Conservation (phyloP, 805 yeast species). For the Metahyphopichia silvanorum region DNA sequence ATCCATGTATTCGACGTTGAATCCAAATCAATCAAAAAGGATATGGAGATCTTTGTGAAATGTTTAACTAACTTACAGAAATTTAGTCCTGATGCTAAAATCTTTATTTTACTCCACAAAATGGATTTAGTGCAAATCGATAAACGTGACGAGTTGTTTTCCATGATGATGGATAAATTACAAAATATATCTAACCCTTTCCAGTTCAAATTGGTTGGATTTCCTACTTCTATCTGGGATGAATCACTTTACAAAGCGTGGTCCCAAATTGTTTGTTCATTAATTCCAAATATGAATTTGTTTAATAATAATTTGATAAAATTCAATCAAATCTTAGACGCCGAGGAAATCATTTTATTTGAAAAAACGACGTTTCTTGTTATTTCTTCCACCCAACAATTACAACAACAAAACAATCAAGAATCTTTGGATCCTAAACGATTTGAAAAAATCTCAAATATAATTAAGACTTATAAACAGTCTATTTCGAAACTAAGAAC, state of each 20-base stretch:
- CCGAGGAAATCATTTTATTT: conserved; percentile 86
- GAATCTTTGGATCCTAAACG: conserved; percentile 75
- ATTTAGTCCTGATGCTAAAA: conserved; percentile 86
- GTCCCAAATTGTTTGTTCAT: conserved; percentile 92
- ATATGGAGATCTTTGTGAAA: conserved; percentile 85
- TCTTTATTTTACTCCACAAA: conserved; percentile 88
- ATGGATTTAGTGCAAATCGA: conserved; percentile 93
- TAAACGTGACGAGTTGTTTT: conserved; percentile 78
- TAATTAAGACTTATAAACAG: conserved; percentile 91
- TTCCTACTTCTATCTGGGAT: conserved; percentile 97
- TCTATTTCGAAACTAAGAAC: conserved; percentile 84
- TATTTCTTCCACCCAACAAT: conserved; percentile 57
- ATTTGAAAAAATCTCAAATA: conserved; percentile 90
- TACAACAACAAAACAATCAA: conserved; percentile 21
- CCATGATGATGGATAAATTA: conserved; percentile 78
- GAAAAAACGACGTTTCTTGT: conserved; percentile 91
- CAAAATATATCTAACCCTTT: conserved; percentile 68
- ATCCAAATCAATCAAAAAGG: conserved; percentile 85
- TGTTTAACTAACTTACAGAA: conserved; percentile 78
- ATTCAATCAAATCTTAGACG: conserved; percentile 71
- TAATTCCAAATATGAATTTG: conserved; percentile 85
- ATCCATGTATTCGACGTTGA: conserved; percentile 97
- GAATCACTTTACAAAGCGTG: conserved; percentile 94
- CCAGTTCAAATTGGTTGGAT: conserved; percentile 70
- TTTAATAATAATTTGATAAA: conserved; percentile 74